These are phyloP conservation scores for Podaxis sp. DNA, from an alignment of 768 basidiomycete species.

Conservation along the genomic window DNA sequence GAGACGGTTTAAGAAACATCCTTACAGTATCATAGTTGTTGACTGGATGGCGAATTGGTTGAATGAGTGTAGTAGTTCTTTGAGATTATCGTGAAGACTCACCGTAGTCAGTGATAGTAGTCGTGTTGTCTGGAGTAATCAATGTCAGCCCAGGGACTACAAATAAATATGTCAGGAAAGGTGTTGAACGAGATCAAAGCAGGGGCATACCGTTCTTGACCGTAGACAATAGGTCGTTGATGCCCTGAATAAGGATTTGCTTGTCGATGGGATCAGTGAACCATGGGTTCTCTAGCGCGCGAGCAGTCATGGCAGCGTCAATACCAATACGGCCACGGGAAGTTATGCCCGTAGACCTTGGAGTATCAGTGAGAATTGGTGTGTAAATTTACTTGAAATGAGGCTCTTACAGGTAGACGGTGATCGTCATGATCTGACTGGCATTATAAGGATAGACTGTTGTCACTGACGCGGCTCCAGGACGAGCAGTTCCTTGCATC, in stretches of 20 bases:
- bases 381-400: background rate
- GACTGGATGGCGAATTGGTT: conserved; percentile 27
- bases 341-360: conserved; percentile 55
- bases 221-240: conserved; percentile 48
- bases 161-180: background rate
- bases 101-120: conserved; percentile 44
- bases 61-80: background rate
- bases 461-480: conserved; percentile 53
- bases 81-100: background rate
- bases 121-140: conserved; percentile 61
- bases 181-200: background rate
- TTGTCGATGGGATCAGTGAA: conserved; percentile 60
- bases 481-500: conserved; percentile 65
- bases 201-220: background rate
- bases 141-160: conserved; percentile 48
- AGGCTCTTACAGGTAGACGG: conserved; percentile 48
- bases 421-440: conserved; percentile 62
- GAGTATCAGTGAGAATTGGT: background rate
- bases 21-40: conserved; percentile 37
- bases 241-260: conserved; percentile 45
- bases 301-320: conserved; percentile 47
- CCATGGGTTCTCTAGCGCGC: conserved; percentile 55
- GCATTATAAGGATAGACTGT: conserved; percentile 53
- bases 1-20: background rate
- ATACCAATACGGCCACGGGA: conserved; percentile 68